These are phyloP conservation scores for Capillidium heterosporum DNA, from an alignment of 371 early-diverging fungal species.

Conservation along the genomic window DNA sequence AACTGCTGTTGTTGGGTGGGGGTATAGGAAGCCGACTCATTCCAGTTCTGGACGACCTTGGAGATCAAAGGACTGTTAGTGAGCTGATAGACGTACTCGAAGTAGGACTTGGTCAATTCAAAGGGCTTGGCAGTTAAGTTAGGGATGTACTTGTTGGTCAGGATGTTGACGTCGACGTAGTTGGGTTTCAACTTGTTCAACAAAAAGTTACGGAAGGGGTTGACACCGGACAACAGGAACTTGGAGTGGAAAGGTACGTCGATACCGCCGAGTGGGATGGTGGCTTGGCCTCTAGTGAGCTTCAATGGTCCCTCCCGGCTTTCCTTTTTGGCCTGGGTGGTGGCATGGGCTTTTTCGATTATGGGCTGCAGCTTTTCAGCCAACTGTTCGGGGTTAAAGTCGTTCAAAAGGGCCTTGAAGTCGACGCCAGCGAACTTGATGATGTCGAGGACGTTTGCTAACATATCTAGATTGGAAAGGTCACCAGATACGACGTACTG, in stretches of 20 bases:
- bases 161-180: slow-evolving; percentile 53
- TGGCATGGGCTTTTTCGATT: slow-evolving; percentile 51
- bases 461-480: slow-evolving; percentile 52
- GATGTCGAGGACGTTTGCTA: slow-evolving; percentile 66
- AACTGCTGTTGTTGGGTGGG: slow-evolving; percentile 69
- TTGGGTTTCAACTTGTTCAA: slow-evolving; percentile 60
- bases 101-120: slow-evolving; percentile 56
- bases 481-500: slow-evolving; percentile 94
- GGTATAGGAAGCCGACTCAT: slow-evolving; percentile 39
- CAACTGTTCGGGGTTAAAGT: slow-evolving; percentile 79
- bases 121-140: slow-evolving; percentile 90
- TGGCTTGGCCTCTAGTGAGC: slow-evolving; percentile 78
- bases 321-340: slow-evolving; percentile 54
- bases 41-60: slow-evolving; percentile 70
- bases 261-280: slow-evolving; percentile 82
- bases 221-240: slow-evolving; percentile 76
- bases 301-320: slow-evolving; percentile 37
- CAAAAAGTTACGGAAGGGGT: slow-evolving; percentile 80
- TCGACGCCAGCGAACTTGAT: slow-evolving; percentile 42
- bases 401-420: slow-evolving; percentile 64
- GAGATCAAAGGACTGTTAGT: slow-evolving; percentile 54
- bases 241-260: slow-evolving; percentile 96
- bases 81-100: slow-evolving; percentile 48
- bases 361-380: slow-evolving; percentile 62
- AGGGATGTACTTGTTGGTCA: slow-evolving; percentile 78